Percentiles rank a stretch among this genome's conserved stretches.
phyloP scores from a whole-genome alignment of 441 rosid species.

The Erysimum pusillum region DNA sequence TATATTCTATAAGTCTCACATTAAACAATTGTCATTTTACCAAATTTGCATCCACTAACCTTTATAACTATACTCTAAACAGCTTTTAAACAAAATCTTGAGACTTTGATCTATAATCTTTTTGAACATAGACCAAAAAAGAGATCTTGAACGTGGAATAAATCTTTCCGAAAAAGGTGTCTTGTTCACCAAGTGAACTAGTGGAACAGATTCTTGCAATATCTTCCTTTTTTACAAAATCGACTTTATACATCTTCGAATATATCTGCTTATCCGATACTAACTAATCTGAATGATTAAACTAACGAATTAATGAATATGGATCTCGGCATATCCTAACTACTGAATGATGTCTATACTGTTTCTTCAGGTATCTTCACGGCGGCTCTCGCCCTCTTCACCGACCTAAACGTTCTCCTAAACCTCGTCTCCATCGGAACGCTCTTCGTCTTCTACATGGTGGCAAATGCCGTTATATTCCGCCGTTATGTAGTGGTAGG shows the following conservation, averaged over 20 bases:
- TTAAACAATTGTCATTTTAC: not conserved
- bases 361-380: constrained; percentile 76
- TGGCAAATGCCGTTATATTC: constrained; percentile 81
- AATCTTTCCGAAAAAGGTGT: not conserved
- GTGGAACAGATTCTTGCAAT: constrained; percentile 30
- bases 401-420: constrained; percentile 74
- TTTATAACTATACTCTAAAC: not conserved
- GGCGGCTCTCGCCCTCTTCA: constrained; percentile 76
- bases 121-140: not conserved
- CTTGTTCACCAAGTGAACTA: constrained; percentile 21
- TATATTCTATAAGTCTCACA: constrained; percentile 6
- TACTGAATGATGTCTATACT: constrained; percentile 30
- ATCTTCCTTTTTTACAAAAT: constrained; percentile 20
- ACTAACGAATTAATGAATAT: constrained; percentile 13
- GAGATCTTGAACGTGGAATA: constrained; percentile 28
- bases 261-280: constrained; percentile 30
- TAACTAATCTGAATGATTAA: constrained; percentile 21
- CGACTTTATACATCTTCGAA: constrained; percentile 22
- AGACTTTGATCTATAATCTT: not conserved
- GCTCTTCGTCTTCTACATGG: constrained; percentile 92
- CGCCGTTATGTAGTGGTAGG: constrained; percentile 71
- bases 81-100: not conserved
- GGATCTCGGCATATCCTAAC: constrained; percentile 43
- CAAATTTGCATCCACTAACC: constrained; percentile 1
- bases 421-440: constrained; percentile 90